Base-by-base conservation (phyloP, 768 basidiomycete genomes). In the Lentinula raphanica region DNA sequence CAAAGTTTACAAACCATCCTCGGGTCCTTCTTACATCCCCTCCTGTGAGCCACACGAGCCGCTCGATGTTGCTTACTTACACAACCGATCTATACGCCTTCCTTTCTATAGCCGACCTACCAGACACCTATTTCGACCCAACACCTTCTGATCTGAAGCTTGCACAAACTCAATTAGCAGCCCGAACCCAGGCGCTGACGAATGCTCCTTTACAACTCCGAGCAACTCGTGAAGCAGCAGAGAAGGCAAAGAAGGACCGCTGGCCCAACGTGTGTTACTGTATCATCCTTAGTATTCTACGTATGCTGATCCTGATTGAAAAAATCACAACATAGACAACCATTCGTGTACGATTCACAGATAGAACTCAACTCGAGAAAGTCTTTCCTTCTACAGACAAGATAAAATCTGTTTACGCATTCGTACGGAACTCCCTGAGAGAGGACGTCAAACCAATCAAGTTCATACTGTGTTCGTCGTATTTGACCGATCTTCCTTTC, bases 331-430 rank as follows among this genome's bases (percentile, higher is more conserved):
- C n/a, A 13, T 63, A 94, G 91, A 92, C 91, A 1, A 88, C 79
- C 2, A 89, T 96, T 63, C 84, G 94, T 19, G 71, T 96, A 62
- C 82, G 81, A 64, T 96, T 95, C 71, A 74, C 84, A 21, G 91
- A 95, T 70, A 81, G 88, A 49, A 90, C 85, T 2, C 86, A 88
- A 66, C 77, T 96, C 13, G 93, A 96, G 72, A 86, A 83, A 63
- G 71, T 72, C 0, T 94, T 95, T 66, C 78, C 84, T 3, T 94
- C 93, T 5, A 81, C 80, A 3, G 83, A 85, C 71, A 94, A 89
- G 69, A 92, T 96, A 51, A 81, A 82, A 50, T 77, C 87, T 2
- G 83, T 96, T 8, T 95, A 96, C 67, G 90, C 88, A 9, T 94
- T 94, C 62, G 91, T 94, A 54, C 81, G 87, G 32, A 72, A 76